These are phyloP conservation scores for Emergomyces pasteurianus DNA, from an alignment of 2,329 filamentous ascomycete species.

Conservation along the genomic window DNA sequence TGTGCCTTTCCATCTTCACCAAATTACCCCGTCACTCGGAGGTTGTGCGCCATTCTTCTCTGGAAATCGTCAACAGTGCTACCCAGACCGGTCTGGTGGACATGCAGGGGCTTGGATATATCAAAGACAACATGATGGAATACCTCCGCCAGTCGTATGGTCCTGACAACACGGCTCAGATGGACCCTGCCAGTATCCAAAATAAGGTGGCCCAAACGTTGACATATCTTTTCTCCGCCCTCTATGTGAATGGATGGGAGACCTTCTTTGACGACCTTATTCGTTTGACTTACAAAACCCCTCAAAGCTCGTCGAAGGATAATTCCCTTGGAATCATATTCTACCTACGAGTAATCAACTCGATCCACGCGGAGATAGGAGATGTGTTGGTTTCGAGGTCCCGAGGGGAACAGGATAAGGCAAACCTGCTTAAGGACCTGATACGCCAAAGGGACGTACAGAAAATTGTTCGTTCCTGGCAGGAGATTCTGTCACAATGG, in stretches of 20 bases:
- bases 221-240: conserved; percentile 79
- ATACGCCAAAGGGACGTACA: conserved; percentile 76
- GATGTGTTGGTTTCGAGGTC: conserved; percentile 77
- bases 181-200: conserved; percentile 68
- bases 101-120: conserved; percentile 54
- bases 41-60: conserved; percentile 73
- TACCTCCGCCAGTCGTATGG: conserved; percentile 71
- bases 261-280: conserved; percentile 86
- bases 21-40: conserved; percentile 64
- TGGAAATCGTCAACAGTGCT: conserved; percentile 89
- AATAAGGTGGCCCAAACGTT: conserved; percentile 96
- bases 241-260: conserved; percentile 80
- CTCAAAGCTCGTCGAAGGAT: conserved; percentile 46
- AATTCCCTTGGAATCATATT: conserved; percentile 69
- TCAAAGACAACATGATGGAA: conserved; percentile 69
- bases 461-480: conserved; percentile 83
- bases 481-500: conserved; percentile 75
- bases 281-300: conserved; percentile 54
- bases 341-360: conserved; percentile 77
- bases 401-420: conserved; percentile 67
- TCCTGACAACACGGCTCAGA: conserved; percentile 37
- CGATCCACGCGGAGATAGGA: conserved; percentile 94
- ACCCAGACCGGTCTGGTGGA: conserved; percentile 71
- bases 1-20: conserved; percentile 76
- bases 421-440: conserved; percentile 82